These are phyloP conservation scores for Babesia ovata DNA, from an alignment of 169 alveolate genomes.

Conservation along the genomic window DNA sequence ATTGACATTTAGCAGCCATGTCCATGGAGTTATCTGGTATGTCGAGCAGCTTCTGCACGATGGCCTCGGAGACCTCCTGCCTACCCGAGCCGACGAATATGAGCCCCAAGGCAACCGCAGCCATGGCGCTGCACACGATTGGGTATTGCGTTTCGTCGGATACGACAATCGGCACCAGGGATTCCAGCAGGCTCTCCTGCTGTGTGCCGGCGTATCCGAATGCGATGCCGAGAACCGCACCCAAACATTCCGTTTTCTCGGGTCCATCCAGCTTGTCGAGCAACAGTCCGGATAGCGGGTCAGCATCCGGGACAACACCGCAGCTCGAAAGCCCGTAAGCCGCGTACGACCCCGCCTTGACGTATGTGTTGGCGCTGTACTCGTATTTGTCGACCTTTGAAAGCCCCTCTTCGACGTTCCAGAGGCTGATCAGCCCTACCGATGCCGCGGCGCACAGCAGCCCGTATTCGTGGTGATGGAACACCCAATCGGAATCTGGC, in stretches of 20 bases:
- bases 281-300: constrained; percentile 94
- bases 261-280: constrained; percentile 88
- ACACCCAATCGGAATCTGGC: constrained; percentile 90
- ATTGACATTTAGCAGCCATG: constrained; percentile 30
- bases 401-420: constrained; percentile 98
- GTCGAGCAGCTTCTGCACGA: constrained; percentile 90
- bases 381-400: constrained; percentile 90
- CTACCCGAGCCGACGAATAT: constrained; percentile 95
- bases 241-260: constrained; percentile 82
- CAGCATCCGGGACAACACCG: constrained; percentile 93
- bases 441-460: constrained; percentile 94
- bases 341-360: constrained; percentile 94
- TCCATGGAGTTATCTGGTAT: constrained; percentile 49
- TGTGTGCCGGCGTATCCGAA: constrained; percentile 97
- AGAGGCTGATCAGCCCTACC: constrained; percentile 92
- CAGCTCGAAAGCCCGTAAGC: constrained; percentile 92
- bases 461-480: constrained; percentile 94
- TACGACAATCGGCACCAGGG: constrained; percentile 86
- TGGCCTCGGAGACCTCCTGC: constrained; percentile 93
- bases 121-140: constrained; percentile 92
- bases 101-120: constrained; percentile 95
- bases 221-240: constrained; percentile 95
- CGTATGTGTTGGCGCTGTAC: constrained; percentile 90
- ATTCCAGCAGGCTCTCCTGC: constrained; percentile 89
- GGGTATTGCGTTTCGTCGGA: constrained; percentile 84